Conservation (phyloP, 2,329 filamentous ascomycete genomes). For the Ceratocystis cacaofunesta region DNA sequence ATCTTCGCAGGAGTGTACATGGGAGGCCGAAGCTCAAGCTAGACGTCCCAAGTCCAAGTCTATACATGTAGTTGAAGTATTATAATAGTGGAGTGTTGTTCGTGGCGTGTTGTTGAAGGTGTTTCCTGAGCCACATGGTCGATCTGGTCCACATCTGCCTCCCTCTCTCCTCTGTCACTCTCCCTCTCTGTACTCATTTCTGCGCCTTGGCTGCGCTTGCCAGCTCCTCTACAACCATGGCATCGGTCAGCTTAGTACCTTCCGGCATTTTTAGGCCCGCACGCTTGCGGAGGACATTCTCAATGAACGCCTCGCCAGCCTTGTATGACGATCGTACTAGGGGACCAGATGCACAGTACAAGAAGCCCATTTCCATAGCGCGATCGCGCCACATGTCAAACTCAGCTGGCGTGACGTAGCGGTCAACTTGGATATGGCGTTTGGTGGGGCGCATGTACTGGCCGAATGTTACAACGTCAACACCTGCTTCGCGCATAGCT, state of each 20-base stretch:
- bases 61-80: neutral
- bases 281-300: conserved; percentile 88
- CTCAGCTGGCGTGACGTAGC: conserved; percentile 79
- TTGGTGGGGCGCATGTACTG: conserved; percentile 99
- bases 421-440: conserved; percentile 90
- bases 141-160: neutral
- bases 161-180: neutral
- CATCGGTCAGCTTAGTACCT: conserved; percentile 26
- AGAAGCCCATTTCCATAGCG: conserved; percentile 85
- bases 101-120: neutral
- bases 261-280: conserved; percentile 23
- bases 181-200: neutral
- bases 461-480: conserved; percentile 96
- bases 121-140: neutral
- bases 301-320: conserved; percentile 94
- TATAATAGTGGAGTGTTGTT: neutral
- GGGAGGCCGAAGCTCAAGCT: neutral
- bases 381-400: conserved; percentile 87
- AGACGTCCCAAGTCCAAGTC: neutral
- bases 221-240: conserved; percentile 27
- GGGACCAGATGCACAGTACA: conserved; percentile 90
- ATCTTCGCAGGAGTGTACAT: neutral
- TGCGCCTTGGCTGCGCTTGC: conserved; percentile 16
- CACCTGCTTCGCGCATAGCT: conserved; percentile 65
- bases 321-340: conserved; percentile 93